Conservation (phyloP, 169 alveolate species). For the Babesia gibsoni region DNA sequence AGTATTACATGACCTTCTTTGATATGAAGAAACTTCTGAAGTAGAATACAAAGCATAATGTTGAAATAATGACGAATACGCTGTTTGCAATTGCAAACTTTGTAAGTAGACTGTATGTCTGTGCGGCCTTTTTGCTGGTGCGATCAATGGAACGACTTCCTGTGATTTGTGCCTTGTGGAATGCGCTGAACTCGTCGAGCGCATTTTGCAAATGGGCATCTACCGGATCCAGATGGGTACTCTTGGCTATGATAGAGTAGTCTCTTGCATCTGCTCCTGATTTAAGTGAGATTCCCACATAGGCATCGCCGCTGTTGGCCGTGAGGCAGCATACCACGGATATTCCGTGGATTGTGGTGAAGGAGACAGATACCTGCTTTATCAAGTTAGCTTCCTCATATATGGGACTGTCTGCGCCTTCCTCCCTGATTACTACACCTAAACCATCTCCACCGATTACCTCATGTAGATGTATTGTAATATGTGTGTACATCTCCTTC, state of each 20-base stretch:
- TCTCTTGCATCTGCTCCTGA: constrained; percentile 66
- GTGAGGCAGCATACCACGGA: constrained; percentile 48
- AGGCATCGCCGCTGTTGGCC: constrained; percentile 25
- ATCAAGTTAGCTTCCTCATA: constrained; percentile 21
- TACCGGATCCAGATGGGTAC: constrained; percentile 59
- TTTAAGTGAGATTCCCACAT: constrained; percentile 33
- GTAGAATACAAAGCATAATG: constrained; percentile 45
- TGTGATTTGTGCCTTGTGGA: constrained; percentile 66
- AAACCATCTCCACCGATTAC: constrained; percentile 1
- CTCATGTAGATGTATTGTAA: constrained; percentile 18
- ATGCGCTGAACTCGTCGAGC: constrained; percentile 58
- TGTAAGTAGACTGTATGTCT: constrained; percentile 48
- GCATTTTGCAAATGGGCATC: constrained; percentile 60
- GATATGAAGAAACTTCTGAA: constrained; percentile 62
- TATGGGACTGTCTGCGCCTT: constrained; percentile 47
- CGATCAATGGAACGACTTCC: constrained; percentile 58
- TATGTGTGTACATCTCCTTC: constrained; percentile 64
- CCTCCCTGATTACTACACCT: constrained; percentile 43
- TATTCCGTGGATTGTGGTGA: constrained; percentile 53
- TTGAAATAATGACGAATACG: constrained; percentile 46
- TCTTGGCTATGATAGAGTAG: constrained; percentile 64
- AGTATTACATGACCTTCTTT: constrained; percentile 50
- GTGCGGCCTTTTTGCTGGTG: constrained; percentile 55
- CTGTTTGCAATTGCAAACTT: constrained; percentile 61
- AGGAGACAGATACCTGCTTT: constrained; percentile 41